Evolutionary conservation across 371 early-diverging fungal genomes (phyloP), one percentile per base, ranked within the genome.

Genomic region (Coemansia sp.): DNA sequence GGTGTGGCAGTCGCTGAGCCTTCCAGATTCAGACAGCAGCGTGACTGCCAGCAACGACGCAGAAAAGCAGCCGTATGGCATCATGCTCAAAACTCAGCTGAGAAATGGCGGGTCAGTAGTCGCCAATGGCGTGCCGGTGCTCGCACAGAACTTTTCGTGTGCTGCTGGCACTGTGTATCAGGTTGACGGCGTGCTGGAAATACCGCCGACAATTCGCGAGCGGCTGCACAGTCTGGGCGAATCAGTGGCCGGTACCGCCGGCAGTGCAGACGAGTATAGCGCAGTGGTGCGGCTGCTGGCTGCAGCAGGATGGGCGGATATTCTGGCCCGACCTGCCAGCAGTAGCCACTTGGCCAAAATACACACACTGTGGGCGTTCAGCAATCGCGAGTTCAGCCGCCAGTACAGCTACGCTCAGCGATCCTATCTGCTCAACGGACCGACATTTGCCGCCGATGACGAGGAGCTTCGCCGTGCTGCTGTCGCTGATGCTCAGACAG

Each of bases 321-420:
- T 59, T 5, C 51, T 71, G 33, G 59, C 35, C 58, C 10, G 38
- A 42, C 1, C 58, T 2, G 49, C 43, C 10, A 36, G 4, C 40
- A 20, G 48, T 42, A 47, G 38, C 31, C 54, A 50, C n/a, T 38
- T 41, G 5, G 30, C 30, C 14, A 41, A 31, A 11, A 66, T 68
- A 65, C 68, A 68, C 55, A 76, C 77, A 39, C 48, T 76, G 52
- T 76, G 74, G 74, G 74, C 68, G 20, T 72, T 71, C 51, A 59
- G 26, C 43, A 64, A 76, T 64, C 56, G 30, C 8, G 77, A 65
- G 2, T 76, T 76, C n/a, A 48, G 56, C 36, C 49, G 34, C 40
- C 45, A 49, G 52, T 63, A 68, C 39, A 62, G 43, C 60, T 67
- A 50, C 49, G 64, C 61, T 10, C 72, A 76, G 62, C 63, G 77